Evolutionary conservation across 176 grass and related monocot species (phyloP).

Genomic region (Urochloa ruziziensis): DNA sequence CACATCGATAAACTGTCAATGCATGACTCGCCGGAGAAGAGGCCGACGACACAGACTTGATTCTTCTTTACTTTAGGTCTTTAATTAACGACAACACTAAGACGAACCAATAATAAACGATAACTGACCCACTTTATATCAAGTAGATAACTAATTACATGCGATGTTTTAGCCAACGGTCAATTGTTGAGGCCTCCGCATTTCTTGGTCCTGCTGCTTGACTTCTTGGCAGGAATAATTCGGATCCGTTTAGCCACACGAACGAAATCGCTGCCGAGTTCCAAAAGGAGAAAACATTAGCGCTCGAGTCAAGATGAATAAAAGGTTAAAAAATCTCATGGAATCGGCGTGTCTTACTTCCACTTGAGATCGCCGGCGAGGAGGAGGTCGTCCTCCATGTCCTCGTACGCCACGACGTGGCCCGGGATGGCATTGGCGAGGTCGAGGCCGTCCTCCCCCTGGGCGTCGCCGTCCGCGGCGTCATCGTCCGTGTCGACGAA

Average conservation of each 20-base stretch:
- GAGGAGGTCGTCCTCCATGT: conserved; percentile 92
- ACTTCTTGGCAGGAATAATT: conserved; percentile 47
- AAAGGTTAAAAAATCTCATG: no score
- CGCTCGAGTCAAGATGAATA: not conserved
- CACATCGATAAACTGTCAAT: not conserved
- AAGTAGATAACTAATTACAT: not conserved
- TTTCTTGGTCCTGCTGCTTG: conserved; percentile 39
- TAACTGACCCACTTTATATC: not conserved
- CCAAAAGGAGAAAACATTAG: not conserved
- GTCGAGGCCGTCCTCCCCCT: not conserved
- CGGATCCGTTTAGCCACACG: conserved; percentile 68
- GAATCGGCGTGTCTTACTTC: conserved; percentile 39
- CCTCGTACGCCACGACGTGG: conserved; percentile 85
- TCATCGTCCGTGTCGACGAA: conserved; percentile 53
- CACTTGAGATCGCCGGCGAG: conserved; percentile 91
- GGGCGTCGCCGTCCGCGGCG: not conserved
- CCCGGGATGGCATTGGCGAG: conserved; percentile 87
- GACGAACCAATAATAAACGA: not conserved
- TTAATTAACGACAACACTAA: not conserved
- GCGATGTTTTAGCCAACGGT: not conserved
- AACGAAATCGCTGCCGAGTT: conserved; percentile 55
- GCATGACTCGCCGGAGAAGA: not conserved
- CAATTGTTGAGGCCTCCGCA: not conserved
- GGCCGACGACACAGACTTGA: not conserved
- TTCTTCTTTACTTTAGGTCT: not conserved